phyloP scores from a whole-genome alignment of 345 rosid genomes.

The Angophora floribunda region DNA sequence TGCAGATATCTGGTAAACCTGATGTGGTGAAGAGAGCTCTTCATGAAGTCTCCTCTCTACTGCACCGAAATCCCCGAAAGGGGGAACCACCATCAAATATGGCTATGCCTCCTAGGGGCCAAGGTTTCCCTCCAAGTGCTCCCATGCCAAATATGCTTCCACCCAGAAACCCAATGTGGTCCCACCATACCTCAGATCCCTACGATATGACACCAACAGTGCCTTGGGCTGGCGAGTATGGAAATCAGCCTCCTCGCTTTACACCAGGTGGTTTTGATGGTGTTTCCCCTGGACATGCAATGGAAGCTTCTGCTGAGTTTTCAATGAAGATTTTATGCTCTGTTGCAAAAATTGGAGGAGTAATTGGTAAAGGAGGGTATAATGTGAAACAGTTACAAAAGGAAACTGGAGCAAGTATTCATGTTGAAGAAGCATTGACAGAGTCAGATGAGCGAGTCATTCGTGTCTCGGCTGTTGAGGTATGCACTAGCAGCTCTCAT shows the following conservation, averaged over 20 bases:
- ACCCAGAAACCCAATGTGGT: conserved; percentile 21
- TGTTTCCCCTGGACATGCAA: conserved; percentile 24
- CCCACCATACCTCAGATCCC: conserved; percentile 13
- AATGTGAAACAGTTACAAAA: conserved; percentile 36
- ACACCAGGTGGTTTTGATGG: conserved; percentile 17
- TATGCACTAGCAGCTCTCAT: not conserved
- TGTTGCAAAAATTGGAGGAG: conserved; percentile 46
- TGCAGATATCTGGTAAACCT: conserved; percentile 54
- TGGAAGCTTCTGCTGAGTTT: conserved; percentile 43
- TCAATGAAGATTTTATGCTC: conserved; percentile 46
- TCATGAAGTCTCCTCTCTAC: conserved; percentile 37
- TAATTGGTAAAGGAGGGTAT: conserved; percentile 56
- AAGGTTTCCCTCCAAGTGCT: conserved; percentile 14
- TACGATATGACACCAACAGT: conserved; percentile 12
- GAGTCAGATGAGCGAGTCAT: conserved; percentile 43
- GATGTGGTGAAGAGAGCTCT: conserved; percentile 41
- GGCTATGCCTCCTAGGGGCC: conserved; percentile 16
- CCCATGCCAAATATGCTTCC: conserved; percentile 15
- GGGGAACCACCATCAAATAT: conserved; percentile 22
- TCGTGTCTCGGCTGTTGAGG: conserved; percentile 45
- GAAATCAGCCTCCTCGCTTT: conserved; percentile 14
- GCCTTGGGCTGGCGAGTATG: conserved; percentile 20
- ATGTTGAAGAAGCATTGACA: conserved; percentile 36
- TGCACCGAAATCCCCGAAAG: conserved; percentile 51
- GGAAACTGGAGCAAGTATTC: conserved; percentile 48